Percentiles rank a stretch among this genome's conserved stretches.
phyloP scores from a whole-genome alignment of 371 early-diverging fungal species.

The Apophysomyces ossiformis region DNA sequence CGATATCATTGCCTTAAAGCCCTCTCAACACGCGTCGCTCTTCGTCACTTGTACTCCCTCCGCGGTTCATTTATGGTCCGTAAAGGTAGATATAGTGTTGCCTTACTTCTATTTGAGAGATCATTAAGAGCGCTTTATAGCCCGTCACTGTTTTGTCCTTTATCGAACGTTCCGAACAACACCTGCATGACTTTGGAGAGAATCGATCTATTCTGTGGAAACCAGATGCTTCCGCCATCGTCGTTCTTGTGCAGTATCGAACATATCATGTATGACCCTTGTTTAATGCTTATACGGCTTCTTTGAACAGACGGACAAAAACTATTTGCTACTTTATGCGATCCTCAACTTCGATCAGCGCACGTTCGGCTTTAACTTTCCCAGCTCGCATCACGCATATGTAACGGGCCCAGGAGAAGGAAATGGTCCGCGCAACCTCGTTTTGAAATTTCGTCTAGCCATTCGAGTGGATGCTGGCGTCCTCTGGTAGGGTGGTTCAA shows the following conservation, averaged over 20 bases:
- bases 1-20: constrained; percentile 38
- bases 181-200: constrained; percentile 53
- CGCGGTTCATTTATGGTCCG: constrained; percentile 52
- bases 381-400: constrained; percentile 43
- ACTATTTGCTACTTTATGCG: constrained; percentile 50
- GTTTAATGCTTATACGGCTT: constrained; percentile 3
- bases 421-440: constrained; percentile 44
- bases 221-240: constrained; percentile 47
- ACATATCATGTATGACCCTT: background rate
- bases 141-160: constrained; percentile 48
- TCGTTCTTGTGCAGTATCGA: constrained; percentile 38
- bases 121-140: constrained; percentile 23
- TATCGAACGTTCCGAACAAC: constrained; percentile 53
- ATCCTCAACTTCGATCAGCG: constrained; percentile 48
- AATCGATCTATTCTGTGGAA: constrained; percentile 50
- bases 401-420: constrained; percentile 57
- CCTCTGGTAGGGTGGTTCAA: constrained; percentile 35
- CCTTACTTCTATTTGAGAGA: background rate
- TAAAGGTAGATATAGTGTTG: constrained; percentile 40
- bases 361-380: constrained; percentile 49
- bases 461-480: constrained; percentile 57
- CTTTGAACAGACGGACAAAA: constrained; percentile 40
- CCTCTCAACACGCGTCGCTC: constrained; percentile 50
- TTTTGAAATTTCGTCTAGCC: constrained; percentile 49
- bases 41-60: constrained; percentile 46